Evolutionary conservation across 768 basidiomycete genomes (phyloP), one percentile per base, ranked within the genome.

Genomic region (Serendipita vermifera): DNA sequence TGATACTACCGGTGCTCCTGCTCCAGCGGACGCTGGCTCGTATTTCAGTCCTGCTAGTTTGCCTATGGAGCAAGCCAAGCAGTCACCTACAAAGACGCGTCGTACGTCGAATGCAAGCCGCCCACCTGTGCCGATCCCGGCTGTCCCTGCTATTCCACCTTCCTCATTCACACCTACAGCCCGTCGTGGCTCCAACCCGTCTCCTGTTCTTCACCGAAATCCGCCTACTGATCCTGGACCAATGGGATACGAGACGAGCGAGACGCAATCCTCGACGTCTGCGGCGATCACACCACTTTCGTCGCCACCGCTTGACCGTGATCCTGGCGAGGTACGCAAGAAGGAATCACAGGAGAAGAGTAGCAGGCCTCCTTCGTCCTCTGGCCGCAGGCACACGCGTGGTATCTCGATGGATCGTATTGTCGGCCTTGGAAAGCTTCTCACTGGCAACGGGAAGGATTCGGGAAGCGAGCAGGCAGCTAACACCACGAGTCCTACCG

Each of bases 371-470:
- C 29, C 31, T 31, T 57, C 31, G 15, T 57, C 53, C 27, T 32
- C 53, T 51, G 41, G 41, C 11, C 14, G 41, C 11, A 76, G 82
- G 22, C 80, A 83, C 60, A 74, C 75, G 57, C 80, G 81, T 61
- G 85, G 84, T 6, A 70, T 85, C 58, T 87, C 86, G 3, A 70
- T 88, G 61, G 87, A 89, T 72, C 84, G 83, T 66, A 79, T 89
- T 9, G 41, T 43, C 61, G 84, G 82, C 7, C 73, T 90, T 2
- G 78, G 80, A 54, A 88, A 85, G 70, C 77, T 90, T 55, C 83
- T 89, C 55, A 77, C 77, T 31, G n/a, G 41, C 39, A 33, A 48
- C 27, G 55, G 55, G 46, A 39, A 41, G 36, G 55, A 56, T 27
- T 13, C 20, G 6, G 15, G 33, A 14, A 32, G 9, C 14, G 35